Evolutionary conservation across 257 asterid species (phyloP), one percentile per base, ranked within the genome.

Genomic region (Scutellaria minor): DNA sequence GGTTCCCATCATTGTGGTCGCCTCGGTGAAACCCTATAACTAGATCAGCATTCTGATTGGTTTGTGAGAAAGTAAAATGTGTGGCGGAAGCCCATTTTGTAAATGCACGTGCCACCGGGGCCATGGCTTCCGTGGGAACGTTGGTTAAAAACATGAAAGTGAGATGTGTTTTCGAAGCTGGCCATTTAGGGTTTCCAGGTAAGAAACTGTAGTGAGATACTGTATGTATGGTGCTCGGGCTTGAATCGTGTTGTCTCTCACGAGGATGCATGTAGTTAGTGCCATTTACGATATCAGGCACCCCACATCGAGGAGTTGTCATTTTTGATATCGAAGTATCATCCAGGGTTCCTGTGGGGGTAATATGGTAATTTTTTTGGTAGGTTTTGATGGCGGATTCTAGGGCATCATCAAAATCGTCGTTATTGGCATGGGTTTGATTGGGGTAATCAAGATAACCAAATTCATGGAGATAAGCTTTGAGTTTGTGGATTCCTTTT

Each of bases 301-400:
- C 77, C n/a, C 85, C 83, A 12, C 88, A 86, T 3, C 89, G 77
- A 3, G 85, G 70, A 41, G 45, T 5, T 2, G 51, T 35, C 85
- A 85, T 80, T 35, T 18, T 67, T 6, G 83, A 57, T 3, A 76
- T 20, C 0, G 84, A 80, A 0, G 12, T 24, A 5, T 53, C 54
- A 5, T 83, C 88, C 6, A 83, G 7, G 0, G 10, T 2, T n/a
- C 90, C 86, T 0, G 83, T 68, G 22, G 81, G 75, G 0, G 76
- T 71, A 1, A 83, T 54, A 41, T 72, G 75, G 50, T 57, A 85
- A 53, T 75, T 71, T 8, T 35, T 0, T 24, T 83, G 88, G 56
- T 80, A 83, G n/a, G 66, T 74, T 67, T 75, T 71, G 77, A 83
- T 0, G 18, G 83, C 79, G 0, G 64, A 64, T 12, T 83, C 85